Evolutionary conservation across 1,284 basidiomycete species (phyloP).

Genomic region (Phylloporus gajari): DNA sequence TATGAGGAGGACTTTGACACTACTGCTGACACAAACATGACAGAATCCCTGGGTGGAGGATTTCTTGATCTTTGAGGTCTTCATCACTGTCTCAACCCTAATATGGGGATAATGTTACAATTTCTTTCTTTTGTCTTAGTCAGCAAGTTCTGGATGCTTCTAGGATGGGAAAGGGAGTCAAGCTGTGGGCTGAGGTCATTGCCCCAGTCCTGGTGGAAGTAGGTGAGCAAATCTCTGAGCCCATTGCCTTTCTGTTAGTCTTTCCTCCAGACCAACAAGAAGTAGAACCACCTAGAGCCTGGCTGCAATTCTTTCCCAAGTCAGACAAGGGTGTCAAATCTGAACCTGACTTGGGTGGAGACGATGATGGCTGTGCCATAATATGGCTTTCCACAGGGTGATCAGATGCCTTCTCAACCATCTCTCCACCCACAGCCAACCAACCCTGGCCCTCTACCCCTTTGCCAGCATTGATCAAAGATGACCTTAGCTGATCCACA

Average conservation of each 20-base stretch:
- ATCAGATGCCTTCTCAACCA: constrained; percentile 16
- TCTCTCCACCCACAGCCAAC: constrained; percentile 25
- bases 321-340: constrained; percentile 13
- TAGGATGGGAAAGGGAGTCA: constrained; percentile 42
- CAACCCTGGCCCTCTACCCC: constrained; percentile 24
- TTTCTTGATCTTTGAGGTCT: too few species aligned
- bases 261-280: constrained; percentile 11
- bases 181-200: background rate
- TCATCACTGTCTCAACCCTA: too few species aligned
- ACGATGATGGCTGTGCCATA: constrained; percentile 4
- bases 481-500: constrained; percentile 40
- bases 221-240: constrained; percentile 6
- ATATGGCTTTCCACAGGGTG: constrained; percentile 7
- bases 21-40: too few species aligned
- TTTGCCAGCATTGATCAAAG: constrained; percentile 35
- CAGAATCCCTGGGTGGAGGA: too few species aligned
- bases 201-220: constrained; percentile 5
- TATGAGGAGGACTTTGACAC: too few species aligned
- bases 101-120: too few species aligned
- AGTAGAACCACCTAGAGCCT: background rate
- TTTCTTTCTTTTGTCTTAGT: too few species aligned
- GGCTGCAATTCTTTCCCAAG: constrained; percentile 11
- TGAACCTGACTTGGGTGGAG: constrained; percentile 13
- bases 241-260: background rate
- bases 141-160: too few species aligned